Conservation (phyloP, 2,329 filamentous ascomycete genomes). For the Neopestalotiopsis rosae region DNA sequence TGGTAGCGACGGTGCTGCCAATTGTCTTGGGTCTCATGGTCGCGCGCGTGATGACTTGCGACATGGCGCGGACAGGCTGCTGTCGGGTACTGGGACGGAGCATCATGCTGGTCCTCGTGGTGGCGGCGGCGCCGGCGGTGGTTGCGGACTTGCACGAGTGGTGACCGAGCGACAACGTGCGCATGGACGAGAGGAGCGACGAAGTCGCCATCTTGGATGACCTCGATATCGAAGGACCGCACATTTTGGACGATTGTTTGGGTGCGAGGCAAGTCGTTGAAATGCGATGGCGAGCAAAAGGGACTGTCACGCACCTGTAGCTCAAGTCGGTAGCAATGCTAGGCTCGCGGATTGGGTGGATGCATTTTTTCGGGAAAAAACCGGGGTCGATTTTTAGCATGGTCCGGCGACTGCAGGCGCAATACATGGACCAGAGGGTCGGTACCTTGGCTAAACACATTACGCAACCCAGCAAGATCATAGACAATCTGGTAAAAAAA, state of each 20-base stretch:
- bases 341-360: slow-evolving; percentile 11
- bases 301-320: not conserved
- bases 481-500: no score
- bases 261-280: not conserved
- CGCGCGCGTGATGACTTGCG: slow-evolving; percentile 13
- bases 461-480: no score
- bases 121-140: not conserved
- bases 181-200: slow-evolving; percentile 22
- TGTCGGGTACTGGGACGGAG: not conserved
- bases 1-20: not conserved
- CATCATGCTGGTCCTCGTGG: not conserved
- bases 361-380: slow-evolving; percentile 18
- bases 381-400: not conserved
- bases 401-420: not conserved
- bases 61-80: slow-evolving; percentile 17
- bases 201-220: slow-evolving; percentile 19
- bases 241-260: slow-evolving; percentile 15
- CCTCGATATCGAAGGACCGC: slow-evolving; percentile 17
- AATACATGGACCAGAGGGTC: no score
- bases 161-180: slow-evolving; percentile 15
- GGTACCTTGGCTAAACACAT: no score
- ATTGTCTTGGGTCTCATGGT: slow-evolving; percentile 13
- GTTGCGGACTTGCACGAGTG: not conserved
- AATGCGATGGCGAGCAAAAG: not conserved
- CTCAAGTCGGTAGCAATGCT: not conserved